phyloP scores from a whole-genome alignment of 1,139 yeast species.

The Debaryomyces robertsiae region DNA sequence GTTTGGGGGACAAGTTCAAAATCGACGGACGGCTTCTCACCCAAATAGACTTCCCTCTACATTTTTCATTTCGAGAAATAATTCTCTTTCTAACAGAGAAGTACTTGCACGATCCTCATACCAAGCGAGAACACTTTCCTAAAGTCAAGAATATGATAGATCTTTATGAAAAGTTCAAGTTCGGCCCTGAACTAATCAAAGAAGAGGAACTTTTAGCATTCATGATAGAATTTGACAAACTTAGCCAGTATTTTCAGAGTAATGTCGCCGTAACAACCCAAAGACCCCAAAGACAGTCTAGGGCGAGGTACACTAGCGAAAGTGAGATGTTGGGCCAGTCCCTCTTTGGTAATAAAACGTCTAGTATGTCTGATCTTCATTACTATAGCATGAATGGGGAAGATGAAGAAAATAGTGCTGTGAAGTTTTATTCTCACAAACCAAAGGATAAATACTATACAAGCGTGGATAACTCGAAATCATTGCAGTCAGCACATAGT shows the following conservation, averaged over 20 bases:
- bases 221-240: slow-evolving; percentile 42
- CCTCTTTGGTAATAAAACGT: slow-evolving; percentile 8
- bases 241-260: slow-evolving; percentile 15
- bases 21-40: slow-evolving; percentile 43
- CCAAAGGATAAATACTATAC: slow-evolving; percentile 6
- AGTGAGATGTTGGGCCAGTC: slow-evolving; percentile 15
- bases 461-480: slow-evolving; percentile 2
- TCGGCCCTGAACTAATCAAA: slow-evolving; percentile 62
- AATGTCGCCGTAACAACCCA: slow-evolving; percentile 2
- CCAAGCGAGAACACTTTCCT: slow-evolving; percentile 18
- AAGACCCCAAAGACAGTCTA: neutral
- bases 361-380: slow-evolving; percentile 2
- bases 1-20: slow-evolving; percentile 55
- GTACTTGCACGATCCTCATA: slow-evolving; percentile 15
- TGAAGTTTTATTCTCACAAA: neutral
- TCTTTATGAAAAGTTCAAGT: slow-evolving; percentile 71
- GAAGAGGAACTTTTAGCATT: slow-evolving; percentile 64
- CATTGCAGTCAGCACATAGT: neutral
- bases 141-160: slow-evolving; percentile 41
- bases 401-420: neutral
- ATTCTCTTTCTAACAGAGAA: slow-evolving; percentile 27
- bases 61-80: slow-evolving; percentile 52
- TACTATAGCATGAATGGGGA: slow-evolving; percentile 3
- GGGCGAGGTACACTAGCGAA: neutral
- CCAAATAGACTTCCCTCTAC: slow-evolving; percentile 39